Evolutionary conservation across 352 stramenopile genomes (phyloP).

Genomic region (Phytophthora litchii): DNA sequence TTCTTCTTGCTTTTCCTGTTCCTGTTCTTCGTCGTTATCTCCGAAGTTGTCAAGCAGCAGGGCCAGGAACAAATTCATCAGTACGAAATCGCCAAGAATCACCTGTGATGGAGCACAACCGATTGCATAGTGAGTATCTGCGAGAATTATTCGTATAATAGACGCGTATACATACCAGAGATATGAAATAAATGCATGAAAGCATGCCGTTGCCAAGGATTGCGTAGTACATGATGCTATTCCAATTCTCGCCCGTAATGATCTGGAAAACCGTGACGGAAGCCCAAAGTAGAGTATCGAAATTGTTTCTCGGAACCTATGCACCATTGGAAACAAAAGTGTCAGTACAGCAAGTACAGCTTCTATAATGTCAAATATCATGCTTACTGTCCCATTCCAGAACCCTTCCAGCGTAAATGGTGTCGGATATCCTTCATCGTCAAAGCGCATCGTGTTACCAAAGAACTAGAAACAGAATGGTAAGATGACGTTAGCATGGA

Average conservation of each 20-base stretch:
- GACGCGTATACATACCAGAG: conserved; percentile 44
- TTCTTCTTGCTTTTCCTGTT: conserved; percentile 55
- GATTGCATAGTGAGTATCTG: neutral
- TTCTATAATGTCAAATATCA: neutral
- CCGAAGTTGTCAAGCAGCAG: conserved; percentile 93
- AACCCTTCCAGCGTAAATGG: conserved; percentile 55
- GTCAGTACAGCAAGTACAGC: neutral
- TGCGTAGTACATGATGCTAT: conserved; percentile 93
- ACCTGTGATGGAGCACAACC: conserved; percentile 40
- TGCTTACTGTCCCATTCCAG: conserved; percentile 57
- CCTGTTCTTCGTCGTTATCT: conserved; percentile 64
- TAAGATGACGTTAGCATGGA: neutral
- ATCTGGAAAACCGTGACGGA: conserved; percentile 93
- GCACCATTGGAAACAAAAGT: neutral
- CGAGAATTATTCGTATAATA: no score
- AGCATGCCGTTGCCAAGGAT: conserved; percentile 79
- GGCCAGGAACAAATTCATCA: conserved; percentile 95
- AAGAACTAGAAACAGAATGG: conserved; percentile 78
- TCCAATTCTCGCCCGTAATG: conserved; percentile 95
- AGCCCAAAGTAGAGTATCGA: conserved; percentile 86
- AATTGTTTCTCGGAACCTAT: conserved; percentile 84
- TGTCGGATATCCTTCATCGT: conserved; percentile 72
- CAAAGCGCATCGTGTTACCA: conserved; percentile 94
- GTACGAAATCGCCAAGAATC: conserved; percentile 90
- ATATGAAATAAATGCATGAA: conserved; percentile 88